Conservation (phyloP, 2,329 filamentous ascomycete species). For the Elsinoe perseae region DNA sequence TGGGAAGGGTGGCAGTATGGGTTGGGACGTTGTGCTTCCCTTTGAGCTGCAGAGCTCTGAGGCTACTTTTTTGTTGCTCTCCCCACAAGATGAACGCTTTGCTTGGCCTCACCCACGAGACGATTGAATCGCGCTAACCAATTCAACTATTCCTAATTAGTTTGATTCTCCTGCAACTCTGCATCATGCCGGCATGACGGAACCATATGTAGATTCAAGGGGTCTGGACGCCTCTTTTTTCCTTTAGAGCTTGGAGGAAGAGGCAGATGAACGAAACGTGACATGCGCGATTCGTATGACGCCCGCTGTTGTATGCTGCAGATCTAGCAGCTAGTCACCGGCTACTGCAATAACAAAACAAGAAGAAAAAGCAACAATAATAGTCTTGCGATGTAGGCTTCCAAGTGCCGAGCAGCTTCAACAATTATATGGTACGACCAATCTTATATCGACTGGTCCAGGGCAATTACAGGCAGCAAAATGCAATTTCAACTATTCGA, state of each 20-base stretch:
- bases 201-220: slow-evolving; percentile 2
- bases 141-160: slow-evolving; percentile 6
- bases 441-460: slow-evolving; percentile 1
- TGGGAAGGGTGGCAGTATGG: slow-evolving; percentile 15
- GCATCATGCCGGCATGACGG: slow-evolving; percentile 9
- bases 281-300: neutral
- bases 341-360: neutral
- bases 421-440: slow-evolving; percentile 9
- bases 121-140: no score
- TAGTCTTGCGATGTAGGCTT: neutral
- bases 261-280: slow-evolving; percentile 13
- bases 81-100: slow-evolving; percentile 2
- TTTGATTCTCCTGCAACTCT: neutral
- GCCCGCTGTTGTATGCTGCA: neutral
- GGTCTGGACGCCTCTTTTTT: neutral
- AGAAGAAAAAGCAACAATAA: slow-evolving; percentile 2
- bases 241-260: slow-evolving; percentile 16
- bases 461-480: neutral
- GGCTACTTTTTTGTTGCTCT: slow-evolving; percentile 13
- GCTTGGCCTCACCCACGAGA: slow-evolving; percentile 5
- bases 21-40: slow-evolving; percentile 8
- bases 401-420: slow-evolving; percentile 9
- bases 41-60: neutral
- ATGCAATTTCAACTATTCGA: slow-evolving; percentile 9
- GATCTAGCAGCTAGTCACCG: neutral